Conservation (phyloP, 2,329 filamentous ascomycete genomes). For the Aspergillus sp. region DNA sequence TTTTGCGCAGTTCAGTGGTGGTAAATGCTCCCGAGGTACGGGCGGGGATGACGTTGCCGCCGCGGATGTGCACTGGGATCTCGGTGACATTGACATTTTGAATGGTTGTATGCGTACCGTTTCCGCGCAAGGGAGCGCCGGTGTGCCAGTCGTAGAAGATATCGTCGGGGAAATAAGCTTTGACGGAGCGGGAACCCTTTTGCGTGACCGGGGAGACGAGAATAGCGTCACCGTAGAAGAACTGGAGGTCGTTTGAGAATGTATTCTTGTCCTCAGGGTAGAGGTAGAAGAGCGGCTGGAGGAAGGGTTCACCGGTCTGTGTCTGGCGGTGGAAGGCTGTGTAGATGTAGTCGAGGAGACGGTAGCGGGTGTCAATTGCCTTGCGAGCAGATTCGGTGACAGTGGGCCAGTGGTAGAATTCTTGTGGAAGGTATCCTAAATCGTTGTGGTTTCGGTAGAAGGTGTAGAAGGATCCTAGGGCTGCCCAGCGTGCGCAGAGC, state of each 20-base stretch:
- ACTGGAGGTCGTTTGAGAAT: slow-evolving; percentile 49
- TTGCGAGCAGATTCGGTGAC: slow-evolving; percentile 60
- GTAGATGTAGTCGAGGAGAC: slow-evolving; percentile 73
- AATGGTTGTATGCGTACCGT: slow-evolving; percentile 40
- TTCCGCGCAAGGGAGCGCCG: slow-evolving; percentile 39
- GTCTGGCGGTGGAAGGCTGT: slow-evolving; percentile 60
- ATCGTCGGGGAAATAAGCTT: slow-evolving; percentile 52
- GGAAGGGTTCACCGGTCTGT: slow-evolving; percentile 55
- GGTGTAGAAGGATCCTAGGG: slow-evolving; percentile 64
- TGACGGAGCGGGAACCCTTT: slow-evolving; percentile 46
- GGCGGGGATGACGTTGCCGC: slow-evolving; percentile 54
- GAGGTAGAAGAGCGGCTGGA: slow-evolving; percentile 65
- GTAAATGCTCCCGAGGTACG: slow-evolving; percentile 50
- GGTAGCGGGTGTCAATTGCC: slow-evolving; percentile 66
- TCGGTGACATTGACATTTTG: slow-evolving; percentile 42
- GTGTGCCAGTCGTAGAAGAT: slow-evolving; percentile 58
- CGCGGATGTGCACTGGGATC: slow-evolving; percentile 59
- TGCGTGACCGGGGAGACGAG: slow-evolving; percentile 52
- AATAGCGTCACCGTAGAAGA: slow-evolving; percentile 53
- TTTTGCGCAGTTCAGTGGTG: slow-evolving; percentile 53
- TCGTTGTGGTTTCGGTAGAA: slow-evolving; percentile 72
- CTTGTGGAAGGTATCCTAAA: slow-evolving; percentile 51
- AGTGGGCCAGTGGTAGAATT: slow-evolving; percentile 63
- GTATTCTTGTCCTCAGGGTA: slow-evolving; percentile 55
- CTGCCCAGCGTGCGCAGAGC: slow-evolving; percentile 69